A percentile compares a stretch with the other conserved stretches of the same genome.
These are phyloP conservation scores for Podaxis rugospora DNA, from an alignment of 768 basidiomycete species.

Conservation along the genomic window DNA sequence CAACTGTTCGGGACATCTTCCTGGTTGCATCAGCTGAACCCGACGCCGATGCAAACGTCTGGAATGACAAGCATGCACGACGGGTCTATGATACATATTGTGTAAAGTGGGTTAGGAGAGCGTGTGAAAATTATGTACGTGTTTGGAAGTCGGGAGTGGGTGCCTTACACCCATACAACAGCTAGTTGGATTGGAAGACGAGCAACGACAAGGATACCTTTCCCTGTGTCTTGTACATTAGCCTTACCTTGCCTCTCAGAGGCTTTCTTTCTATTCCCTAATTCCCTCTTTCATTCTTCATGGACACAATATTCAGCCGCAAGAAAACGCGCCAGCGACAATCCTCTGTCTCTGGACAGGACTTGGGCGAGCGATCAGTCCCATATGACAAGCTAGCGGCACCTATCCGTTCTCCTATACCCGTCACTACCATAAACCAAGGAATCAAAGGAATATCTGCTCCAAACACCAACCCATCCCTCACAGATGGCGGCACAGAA, in stretches of 20 bases:
- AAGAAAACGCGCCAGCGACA: constrained; percentile 59
- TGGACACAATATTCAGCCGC: constrained; percentile 68
- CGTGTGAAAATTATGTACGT: constrained; percentile 3
- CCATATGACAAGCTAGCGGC: constrained; percentile 68
- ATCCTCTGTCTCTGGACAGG: constrained; percentile 55
- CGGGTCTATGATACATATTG: background rate
- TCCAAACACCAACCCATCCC: constrained; percentile 78
- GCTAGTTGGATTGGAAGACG: background rate
- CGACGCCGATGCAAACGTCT: constrained; percentile 7
- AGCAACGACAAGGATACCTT: background rate
- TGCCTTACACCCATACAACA: background rate
- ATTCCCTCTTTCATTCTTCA: constrained; percentile 20
- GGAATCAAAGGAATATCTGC: constrained; percentile 69
- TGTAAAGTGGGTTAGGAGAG: background rate
- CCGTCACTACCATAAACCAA: constrained; percentile 53
- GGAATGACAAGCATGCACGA: constrained; percentile 9
- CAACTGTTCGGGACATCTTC: constrained; percentile 40
- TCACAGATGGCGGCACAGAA: constrained; percentile 68
- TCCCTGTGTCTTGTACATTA: constrained; percentile 12
- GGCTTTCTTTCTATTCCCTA: background rate
- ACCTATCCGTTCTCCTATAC: constrained; percentile 53
- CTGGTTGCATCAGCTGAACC: constrained; percentile 27
- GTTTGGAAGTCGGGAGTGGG: background rate
- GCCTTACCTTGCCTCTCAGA: constrained; percentile 1
- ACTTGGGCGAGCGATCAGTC: constrained; percentile 61